Conservation (phyloP, 257 asterid species). For the Gentiana dahurica region DNA sequence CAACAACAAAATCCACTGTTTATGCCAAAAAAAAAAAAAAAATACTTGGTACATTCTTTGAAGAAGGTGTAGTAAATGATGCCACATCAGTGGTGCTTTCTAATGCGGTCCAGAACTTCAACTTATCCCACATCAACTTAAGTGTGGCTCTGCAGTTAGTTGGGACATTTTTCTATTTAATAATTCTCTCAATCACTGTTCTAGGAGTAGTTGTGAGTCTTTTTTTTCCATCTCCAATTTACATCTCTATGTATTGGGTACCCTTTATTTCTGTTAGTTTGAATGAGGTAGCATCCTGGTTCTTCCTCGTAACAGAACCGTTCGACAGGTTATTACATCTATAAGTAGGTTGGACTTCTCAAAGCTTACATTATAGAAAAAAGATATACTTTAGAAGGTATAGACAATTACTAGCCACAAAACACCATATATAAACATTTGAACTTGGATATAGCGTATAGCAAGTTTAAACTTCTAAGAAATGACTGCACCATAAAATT, state of each 20-base stretch:
- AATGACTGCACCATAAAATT: no score
- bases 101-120: constrained; percentile 35
- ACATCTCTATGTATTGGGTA: neutral
- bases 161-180: constrained; percentile 27
- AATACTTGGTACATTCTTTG: constrained; percentile 11
- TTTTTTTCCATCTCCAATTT: constrained; percentile 4
- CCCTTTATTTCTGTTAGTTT: neutral
- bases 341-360: constrained; percentile 31
- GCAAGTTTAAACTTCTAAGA: no score
- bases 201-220: constrained; percentile 29
- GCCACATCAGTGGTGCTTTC: constrained; percentile 46
- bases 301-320: constrained; percentile 3
- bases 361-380: constrained; percentile 30
- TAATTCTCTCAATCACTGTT: constrained; percentile 31
- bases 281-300: constrained; percentile 9
- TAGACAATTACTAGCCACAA: neutral
- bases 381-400: constrained; percentile 38
- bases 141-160: constrained; percentile 19
- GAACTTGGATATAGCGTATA: neutral
- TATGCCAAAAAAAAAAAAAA: no score
- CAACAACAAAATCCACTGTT: no score
- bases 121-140: constrained; percentile 17
- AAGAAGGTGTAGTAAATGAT: constrained; percentile 44
- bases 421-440: neutral
- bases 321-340: constrained; percentile 4